These are phyloP conservation scores for Debaryomyces coudertii DNA, from an alignment of 1,139 yeast species.

Conservation along the genomic window DNA sequence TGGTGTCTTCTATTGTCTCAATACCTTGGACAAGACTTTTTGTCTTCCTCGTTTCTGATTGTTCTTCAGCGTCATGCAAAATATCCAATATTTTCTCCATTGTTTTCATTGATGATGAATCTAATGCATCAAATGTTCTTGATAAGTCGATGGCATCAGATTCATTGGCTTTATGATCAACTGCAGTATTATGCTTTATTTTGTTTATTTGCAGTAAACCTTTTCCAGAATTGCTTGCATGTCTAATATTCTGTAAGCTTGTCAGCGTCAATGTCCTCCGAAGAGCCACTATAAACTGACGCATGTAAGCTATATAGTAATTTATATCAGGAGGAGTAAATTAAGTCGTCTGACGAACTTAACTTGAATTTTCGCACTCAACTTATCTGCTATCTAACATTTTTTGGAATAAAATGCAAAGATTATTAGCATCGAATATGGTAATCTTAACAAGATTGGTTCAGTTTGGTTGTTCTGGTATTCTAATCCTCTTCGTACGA, in stretches of 20 bases:
- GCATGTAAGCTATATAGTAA: not conserved
- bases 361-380: not conserved
- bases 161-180: not conserved
- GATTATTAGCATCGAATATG: no score
- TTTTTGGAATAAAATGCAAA: no score
- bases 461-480: no score
- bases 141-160: conserved; percentile 10
- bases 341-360: no score
- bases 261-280: not conserved
- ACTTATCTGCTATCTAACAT: no score
- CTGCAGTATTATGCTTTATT: not conserved
- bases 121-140: conserved; percentile 17
- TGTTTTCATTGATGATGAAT: conserved; percentile 18
- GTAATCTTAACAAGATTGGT: no score
- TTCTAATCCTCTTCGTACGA: no score
- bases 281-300: not conserved
- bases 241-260: not conserved
- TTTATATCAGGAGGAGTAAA: not conserved
- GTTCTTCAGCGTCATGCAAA: conserved; percentile 15
- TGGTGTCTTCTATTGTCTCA: conserved; percentile 7
- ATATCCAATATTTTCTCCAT: conserved; percentile 23
- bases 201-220: not conserved
- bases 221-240: not conserved
- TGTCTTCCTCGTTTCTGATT: conserved; percentile 4
- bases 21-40: not conserved